These are phyloP conservation scores for Priceomyces castillae DNA, from an alignment of 805 yeast genomes.

Conservation along the genomic window DNA sequence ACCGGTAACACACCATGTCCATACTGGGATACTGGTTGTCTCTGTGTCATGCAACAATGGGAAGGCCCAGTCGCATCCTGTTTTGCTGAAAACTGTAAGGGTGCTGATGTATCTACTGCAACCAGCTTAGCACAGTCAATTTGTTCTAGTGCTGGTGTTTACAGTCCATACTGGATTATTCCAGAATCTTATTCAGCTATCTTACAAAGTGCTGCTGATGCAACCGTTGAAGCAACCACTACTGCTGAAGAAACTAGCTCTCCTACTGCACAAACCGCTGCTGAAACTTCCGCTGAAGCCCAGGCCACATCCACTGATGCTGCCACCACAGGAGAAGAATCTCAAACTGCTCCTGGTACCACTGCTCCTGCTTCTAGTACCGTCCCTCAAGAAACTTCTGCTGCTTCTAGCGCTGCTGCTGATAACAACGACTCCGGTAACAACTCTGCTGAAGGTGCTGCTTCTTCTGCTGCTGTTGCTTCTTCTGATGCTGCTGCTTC, in stretches of 20 bases:
- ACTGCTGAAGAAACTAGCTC: conserved; percentile 7
- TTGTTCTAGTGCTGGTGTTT: conserved; percentile 34
- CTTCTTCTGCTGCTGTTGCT: no score
- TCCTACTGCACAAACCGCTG: no score
- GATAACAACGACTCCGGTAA: not conserved
- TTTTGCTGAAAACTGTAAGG: conserved; percentile 37
- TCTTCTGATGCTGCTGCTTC: no score
- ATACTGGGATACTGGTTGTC: conserved; percentile 47
- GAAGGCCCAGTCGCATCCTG: conserved; percentile 34
- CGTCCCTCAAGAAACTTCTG: not conserved
- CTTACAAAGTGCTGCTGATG: conserved; percentile 25
- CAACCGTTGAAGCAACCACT: conserved; percentile 14
- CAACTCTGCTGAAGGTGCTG: not conserved
- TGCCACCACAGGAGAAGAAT: not conserved
- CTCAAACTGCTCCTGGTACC: conserved; percentile 1
- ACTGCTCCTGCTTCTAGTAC: not conserved
- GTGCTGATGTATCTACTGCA: conserved; percentile 26
- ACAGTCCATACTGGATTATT: conserved; percentile 33
- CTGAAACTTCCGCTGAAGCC: conserved; percentile 9
- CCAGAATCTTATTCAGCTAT: conserved; percentile 22
- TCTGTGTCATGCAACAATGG: conserved; percentile 41
- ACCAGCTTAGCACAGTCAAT: conserved; percentile 29
- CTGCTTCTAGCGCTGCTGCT: not conserved
- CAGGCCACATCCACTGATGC: not conserved
- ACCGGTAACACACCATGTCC: conserved; percentile 43